Conservation (phyloP, 768 basidiomycete species). For the Crepidotus variabilis region DNA sequence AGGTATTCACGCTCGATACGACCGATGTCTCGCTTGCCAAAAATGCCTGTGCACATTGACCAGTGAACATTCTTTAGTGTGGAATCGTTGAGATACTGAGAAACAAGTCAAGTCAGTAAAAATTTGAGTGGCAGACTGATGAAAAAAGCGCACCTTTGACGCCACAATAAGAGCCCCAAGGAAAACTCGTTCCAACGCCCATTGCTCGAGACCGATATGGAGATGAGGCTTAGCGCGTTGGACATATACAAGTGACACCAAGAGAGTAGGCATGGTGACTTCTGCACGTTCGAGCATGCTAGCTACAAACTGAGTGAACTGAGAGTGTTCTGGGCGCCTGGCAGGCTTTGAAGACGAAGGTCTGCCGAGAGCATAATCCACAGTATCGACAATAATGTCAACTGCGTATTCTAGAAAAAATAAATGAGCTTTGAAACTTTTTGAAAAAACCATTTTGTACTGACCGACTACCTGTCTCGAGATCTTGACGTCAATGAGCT, state of each 20-base stretch:
- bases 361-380: constrained; percentile 73
- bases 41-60: constrained; percentile 81
- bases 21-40: constrained; percentile 77
- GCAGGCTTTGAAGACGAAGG: constrained; percentile 46
- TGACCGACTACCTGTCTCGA: constrained; percentile 60
- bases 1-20: constrained; percentile 82
- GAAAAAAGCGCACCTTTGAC: constrained; percentile 63
- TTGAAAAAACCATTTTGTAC: constrained; percentile 20
- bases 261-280: constrained; percentile 63
- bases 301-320: constrained; percentile 62
- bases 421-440: constrained; percentile 5
- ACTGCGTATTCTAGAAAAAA: constrained; percentile 59
- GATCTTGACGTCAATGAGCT: constrained; percentile 66
- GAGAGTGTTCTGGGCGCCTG: constrained; percentile 47
- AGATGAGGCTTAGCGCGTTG: constrained; percentile 74
- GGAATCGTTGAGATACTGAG: constrained; percentile 81
- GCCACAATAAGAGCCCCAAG: constrained; percentile 86
- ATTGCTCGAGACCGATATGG: constrained; percentile 77
- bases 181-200: constrained; percentile 89
- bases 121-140: constrained; percentile 4
- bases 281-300: constrained; percentile 73
- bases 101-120: constrained; percentile 7
- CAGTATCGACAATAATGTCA: constrained; percentile 66
- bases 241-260: constrained; percentile 74
- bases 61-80: constrained; percentile 90